Conservation (phyloP, 345 rosid genomes). For the Citrus medica region DNA sequence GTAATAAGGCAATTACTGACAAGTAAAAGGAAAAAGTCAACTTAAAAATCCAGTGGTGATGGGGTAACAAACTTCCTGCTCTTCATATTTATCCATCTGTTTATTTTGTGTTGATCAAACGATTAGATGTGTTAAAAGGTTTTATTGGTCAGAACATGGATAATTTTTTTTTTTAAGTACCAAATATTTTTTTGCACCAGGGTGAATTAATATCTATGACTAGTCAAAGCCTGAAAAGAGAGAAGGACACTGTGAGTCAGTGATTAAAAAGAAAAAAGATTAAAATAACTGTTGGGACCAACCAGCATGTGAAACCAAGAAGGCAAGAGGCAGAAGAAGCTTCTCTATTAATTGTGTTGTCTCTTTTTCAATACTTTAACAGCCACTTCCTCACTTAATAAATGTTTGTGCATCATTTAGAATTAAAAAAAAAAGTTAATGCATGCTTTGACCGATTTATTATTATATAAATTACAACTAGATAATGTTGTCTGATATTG, state of each 20-base stretch:
- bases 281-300: background rate
- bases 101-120: no score
- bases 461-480: background rate
- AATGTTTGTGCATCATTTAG: background rate
- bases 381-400: background rate
- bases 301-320: background rate
- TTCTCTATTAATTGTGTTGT: background rate
- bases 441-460: constrained; percentile 4
- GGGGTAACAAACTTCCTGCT: no score
- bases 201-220: no score
- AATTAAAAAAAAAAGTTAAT: no score
- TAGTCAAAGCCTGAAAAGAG: no score
- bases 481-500: constrained; percentile 11
- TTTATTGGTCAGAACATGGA: no score
- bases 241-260: background rate
- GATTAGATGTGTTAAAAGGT: no score
- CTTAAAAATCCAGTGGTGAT: background rate
- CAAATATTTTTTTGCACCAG: no score
- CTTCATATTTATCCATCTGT: no score
- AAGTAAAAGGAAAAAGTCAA: background rate
- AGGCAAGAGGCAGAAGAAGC: background rate
- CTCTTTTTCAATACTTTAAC: constrained; percentile 4
- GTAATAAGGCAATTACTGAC: background rate
- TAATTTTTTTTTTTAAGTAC: no score
- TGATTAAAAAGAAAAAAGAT: no score